phyloP scores from a whole-genome alignment of 768 basidiomycete species.

The Hygrocybe punicea region DNA sequence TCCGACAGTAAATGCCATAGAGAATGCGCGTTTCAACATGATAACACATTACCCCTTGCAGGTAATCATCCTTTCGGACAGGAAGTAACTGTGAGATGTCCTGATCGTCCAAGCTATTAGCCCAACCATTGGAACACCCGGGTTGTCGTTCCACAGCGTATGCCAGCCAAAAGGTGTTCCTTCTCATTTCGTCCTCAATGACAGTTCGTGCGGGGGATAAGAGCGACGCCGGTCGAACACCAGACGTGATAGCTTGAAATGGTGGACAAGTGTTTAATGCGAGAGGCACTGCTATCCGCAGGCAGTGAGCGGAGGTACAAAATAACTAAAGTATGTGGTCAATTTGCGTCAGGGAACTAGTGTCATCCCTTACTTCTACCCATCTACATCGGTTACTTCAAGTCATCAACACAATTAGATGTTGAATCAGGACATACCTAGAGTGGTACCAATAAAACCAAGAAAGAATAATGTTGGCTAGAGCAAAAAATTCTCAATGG shows the following conservation, averaged over 20 bases:
- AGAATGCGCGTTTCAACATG: not conserved
- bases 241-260: conserved; percentile 62
- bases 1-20: not conserved
- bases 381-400: too few species aligned
- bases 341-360: not conserved
- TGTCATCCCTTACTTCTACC: too few species aligned
- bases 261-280: conserved; percentile 67
- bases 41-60: conserved; percentile 47
- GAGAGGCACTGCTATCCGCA: conserved; percentile 60
- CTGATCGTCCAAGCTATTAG: conserved; percentile 65
- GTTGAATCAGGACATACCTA: conserved; percentile 40
- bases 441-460: conserved; percentile 78
- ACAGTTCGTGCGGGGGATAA: conserved; percentile 56
- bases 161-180: conserved; percentile 72
- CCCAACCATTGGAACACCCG: conserved; percentile 68
- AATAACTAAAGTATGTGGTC: conserved; percentile 48
- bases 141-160: conserved; percentile 67
- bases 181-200: conserved; percentile 66
- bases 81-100: conserved; percentile 72
- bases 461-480: conserved; percentile 60
- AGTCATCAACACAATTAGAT: not conserved
- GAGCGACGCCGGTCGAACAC: conserved; percentile 55
- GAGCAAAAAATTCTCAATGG: not conserved
- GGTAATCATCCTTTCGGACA: conserved; percentile 55
- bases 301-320: conserved; percentile 51